phyloP scores from a whole-genome alignment of 495 filamentous ascomycete species.

The Hapsidospora chrysogenum region DNA sequence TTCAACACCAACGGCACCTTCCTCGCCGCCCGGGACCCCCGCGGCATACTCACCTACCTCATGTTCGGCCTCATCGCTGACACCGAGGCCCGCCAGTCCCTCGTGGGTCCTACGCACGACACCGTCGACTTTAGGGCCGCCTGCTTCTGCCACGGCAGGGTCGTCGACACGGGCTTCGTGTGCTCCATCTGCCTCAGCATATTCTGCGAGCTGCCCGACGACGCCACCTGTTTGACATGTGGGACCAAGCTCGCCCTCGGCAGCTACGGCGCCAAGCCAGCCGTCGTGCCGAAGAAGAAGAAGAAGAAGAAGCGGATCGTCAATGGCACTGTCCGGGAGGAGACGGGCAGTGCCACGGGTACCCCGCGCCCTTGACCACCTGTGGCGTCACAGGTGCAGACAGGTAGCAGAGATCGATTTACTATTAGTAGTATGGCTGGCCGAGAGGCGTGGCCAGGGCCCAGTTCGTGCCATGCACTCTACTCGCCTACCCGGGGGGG shows the following conservation, averaged over 20 bases:
- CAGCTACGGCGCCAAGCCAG: conserved; percentile 57
- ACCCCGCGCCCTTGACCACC: no score
- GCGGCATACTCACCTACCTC: conserved; percentile 70
- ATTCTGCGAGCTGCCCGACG: conserved; percentile 28
- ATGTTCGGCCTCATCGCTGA: conserved; percentile 85
- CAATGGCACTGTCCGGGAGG: conserved; percentile 17
- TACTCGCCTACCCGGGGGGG: no score
- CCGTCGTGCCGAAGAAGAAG: conserved; percentile 53
- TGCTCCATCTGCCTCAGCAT: conserved; percentile 91
- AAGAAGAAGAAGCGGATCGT: conserved; percentile 49
- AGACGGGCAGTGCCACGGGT: conserved; percentile 22
- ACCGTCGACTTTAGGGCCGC: conserved; percentile 91
- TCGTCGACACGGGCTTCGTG: conserved; percentile 86
- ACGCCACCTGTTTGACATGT: conserved; percentile 75
- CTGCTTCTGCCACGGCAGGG: conserved; percentile 86
- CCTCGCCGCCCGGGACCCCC: conserved; percentile 44
- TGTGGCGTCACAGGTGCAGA: no score
- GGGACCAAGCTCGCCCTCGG: conserved; percentile 65
- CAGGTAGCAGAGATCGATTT: no score
- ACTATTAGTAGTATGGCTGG: no score
- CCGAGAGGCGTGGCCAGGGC: no score
- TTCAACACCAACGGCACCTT: conserved; percentile 85
- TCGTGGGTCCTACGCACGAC: conserved; percentile 66
- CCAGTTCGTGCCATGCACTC: no score
- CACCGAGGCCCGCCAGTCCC: conserved; percentile 40